Base-by-base conservation (phyloP, 2,329 filamentous ascomycete species). In the Claviceps purpurea region DNA sequence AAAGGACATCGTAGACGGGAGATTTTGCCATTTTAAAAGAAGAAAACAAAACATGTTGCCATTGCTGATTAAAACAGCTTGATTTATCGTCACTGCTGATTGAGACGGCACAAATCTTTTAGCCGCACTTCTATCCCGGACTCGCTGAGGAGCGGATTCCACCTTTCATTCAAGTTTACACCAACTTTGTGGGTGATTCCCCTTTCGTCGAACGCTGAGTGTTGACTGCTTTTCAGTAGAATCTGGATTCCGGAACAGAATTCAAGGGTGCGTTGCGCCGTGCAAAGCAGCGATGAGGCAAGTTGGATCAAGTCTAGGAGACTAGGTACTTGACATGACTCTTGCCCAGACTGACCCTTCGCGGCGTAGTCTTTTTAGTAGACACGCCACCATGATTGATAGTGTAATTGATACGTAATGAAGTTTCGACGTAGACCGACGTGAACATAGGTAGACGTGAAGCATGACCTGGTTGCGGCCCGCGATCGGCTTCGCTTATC, bases 191-290 rank as follows among this genome's bases (percentile, higher is more conserved):
- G 50, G 50, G 50, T 51, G 44, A 37, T 30, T 13, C 37, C 22
- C 34, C 8, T 20, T 43, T 45, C 8, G 24, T 30, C 49, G 42
- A 50, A 45, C 34, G 42, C 20, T 45, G 43, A 45, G 24, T 41
- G 50, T 47, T 51, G 50, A 51, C 50, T 47, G 8, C n/a, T 41
- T 45, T 46, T 46, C 49, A 45, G 49, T 50, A 45, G 41, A 46
- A 50, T 22, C 22, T 50, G 42, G 13, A 40, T 20, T 34, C 14
- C 18, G 10, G 40, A 38, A 24, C 26, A 43, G 14, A 5, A 38
- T 38, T 8, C n/a, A 7, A n/a, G 40, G 20, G 13, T 26, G 3
- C 2, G 43, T 45, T 30, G 39, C 39, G 8, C 34, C 48, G 13
- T 26, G n/a, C 13, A 26, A 13, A 41, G 13, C 30, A 34, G 30